Conservation (phyloP, 2,329 filamentous ascomycete species). For the Didymella arachidicola region DNA sequence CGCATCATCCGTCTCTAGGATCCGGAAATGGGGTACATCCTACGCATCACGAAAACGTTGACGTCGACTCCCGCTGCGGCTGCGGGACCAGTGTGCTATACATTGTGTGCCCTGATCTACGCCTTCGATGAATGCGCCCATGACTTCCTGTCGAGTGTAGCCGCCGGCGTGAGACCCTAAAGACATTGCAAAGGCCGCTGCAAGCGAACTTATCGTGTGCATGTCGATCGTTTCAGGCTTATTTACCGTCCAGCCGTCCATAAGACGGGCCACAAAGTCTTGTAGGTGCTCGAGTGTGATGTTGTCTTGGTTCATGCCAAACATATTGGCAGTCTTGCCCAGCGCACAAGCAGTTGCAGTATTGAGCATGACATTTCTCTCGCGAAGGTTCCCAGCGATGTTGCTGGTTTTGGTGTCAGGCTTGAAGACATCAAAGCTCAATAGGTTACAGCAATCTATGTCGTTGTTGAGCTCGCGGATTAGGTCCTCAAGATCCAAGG, state of each 20-base stretch:
- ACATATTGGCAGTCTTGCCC: background rate
- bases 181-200: constrained; percentile 14
- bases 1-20: background rate
- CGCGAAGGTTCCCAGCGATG: constrained; percentile 2
- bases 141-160: background rate
- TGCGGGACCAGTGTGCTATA: constrained; percentile 2
- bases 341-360: background rate
- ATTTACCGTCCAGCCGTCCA: constrained; percentile 7
- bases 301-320: constrained; percentile 3
- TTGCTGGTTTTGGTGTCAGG: background rate
- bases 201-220: background rate
- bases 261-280: constrained; percentile 10
- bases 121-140: constrained; percentile 13
- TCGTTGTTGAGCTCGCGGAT: background rate
- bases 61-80: constrained; percentile 1
- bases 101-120: constrained; percentile 2
- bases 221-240: background rate
- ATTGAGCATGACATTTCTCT: constrained; percentile 3
- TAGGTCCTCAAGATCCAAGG: background rate
- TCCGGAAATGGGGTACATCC: background rate
- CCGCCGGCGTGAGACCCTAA: background rate
- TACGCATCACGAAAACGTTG: constrained; percentile 5
- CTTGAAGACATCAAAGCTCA: constrained; percentile 3
- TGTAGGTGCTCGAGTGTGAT: background rate
- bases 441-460: background rate